Evolutionary conservation across 2,329 filamentous ascomycete genomes (phyloP), one percentile per base, ranked within the genome.

Genomic region (Albophoma yamanashiensis): DNA sequence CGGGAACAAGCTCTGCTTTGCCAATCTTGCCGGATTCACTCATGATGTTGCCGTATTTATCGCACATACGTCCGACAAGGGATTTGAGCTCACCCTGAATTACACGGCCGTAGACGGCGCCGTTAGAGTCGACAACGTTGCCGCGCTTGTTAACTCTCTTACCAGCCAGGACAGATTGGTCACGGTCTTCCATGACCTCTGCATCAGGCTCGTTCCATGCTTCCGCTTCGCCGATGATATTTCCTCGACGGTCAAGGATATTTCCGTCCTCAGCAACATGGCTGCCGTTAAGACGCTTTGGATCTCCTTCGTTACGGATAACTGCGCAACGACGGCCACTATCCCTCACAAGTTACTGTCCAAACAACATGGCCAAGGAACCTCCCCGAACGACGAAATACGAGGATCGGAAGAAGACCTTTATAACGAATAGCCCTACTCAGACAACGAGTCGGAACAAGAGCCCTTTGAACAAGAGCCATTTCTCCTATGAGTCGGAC

Each of bases 21-120:
- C 88, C 88, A 61, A 91, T 81, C 61, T 89, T 84, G 53, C 88
- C 88, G n/a, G 80, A 82, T 70, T 91, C 88, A 68, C 87, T 88
- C 75, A 86, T 84, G 64, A 91, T 82, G 67, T 88, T 83, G 42
- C 88, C 88, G 38, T 89, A 75, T 71, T 85, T 88, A 70, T 91
- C 86, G 67, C 86, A 85, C 81, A 88, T 87, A 67, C 83, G 84
- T 36, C 88, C 88, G 12, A 84, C 74, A 50, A 91, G 80, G 59
- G 82, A 79, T 71, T 83, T 82, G 42, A 82, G 69, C 62, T 87
- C 83, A 17, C 88, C 88, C 68, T 90, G 86, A 27, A 89, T 72
- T 1, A 91, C 79, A 45, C 85, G 83, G 42, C 85, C 88, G 62
- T 83, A 85, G 63, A 86, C 82, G 55, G 75, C 71, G 0, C 83